Conservation (phyloP, 805 yeast genomes). For the Metschnikowia amazonensis region DNA sequence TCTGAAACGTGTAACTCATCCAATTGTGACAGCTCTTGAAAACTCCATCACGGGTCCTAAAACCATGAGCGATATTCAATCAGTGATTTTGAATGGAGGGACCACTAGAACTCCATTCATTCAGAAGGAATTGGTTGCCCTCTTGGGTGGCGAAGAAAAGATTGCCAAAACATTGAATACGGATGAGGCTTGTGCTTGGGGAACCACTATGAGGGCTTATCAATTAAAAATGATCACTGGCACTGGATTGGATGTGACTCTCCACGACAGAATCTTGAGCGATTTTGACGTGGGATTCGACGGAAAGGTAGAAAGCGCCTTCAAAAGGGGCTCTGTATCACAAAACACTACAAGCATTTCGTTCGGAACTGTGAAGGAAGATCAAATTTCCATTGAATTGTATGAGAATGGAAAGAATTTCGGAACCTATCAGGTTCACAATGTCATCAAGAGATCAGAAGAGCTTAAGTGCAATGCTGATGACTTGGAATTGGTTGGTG, state of each 20-base stretch:
- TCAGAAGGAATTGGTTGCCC: conserved; percentile 53
- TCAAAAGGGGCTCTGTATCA: conserved; percentile 44
- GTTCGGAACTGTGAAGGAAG: conserved; percentile 32
- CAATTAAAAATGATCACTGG: conserved; percentile 58
- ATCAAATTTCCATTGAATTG: conserved; percentile 27
- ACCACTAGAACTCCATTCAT: conserved; percentile 87
- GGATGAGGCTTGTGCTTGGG: conserved; percentile 90
- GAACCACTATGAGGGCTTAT: conserved; percentile 83
- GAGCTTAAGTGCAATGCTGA: conserved; percentile 40
- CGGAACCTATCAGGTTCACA: conserved; percentile 26
- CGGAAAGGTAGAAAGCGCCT: conserved; percentile 31
- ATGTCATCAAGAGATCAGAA: conserved; percentile 24
- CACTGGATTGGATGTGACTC: conserved; percentile 45
- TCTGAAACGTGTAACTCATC: conserved; percentile 45
- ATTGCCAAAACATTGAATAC: conserved; percentile 87
- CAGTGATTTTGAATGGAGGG: conserved; percentile 86
- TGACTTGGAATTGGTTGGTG: conserved; percentile 32
- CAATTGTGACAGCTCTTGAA: conserved; percentile 51
- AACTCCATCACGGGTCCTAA: conserved; percentile 25
- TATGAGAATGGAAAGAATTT: conserved; percentile 38
- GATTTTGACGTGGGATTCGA: conserved; percentile 41
- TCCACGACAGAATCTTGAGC: conserved; percentile 53
- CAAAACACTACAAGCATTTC: conserved; percentile 33
- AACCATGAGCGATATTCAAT: conserved; percentile 39
- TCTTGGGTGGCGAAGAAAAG: conserved; percentile 51